phyloP scores from a whole-genome alignment of 2,329 filamentous ascomycete genomes.

The Pyrenophora teres region DNA sequence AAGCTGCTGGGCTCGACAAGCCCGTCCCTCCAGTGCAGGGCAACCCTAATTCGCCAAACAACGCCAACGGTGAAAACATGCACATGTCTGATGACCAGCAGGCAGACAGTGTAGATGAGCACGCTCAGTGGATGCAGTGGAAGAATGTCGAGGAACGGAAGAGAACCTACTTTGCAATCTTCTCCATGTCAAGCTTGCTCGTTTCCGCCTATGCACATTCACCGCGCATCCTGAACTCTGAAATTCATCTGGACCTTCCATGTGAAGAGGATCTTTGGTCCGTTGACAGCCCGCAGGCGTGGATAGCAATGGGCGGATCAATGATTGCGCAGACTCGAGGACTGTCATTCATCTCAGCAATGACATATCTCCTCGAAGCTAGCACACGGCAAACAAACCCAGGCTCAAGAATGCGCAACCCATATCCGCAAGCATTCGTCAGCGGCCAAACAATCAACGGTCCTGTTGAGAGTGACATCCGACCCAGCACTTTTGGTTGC shows the following conservation, averaged over 20 bases:
- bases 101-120: constrained; percentile 58
- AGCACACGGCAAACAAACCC: constrained; percentile 64
- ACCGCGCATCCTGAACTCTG: constrained; percentile 89
- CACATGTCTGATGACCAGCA: constrained; percentile 60
- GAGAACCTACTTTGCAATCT: constrained; percentile 88
- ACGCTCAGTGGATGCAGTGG: constrained; percentile 86
- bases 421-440: constrained; percentile 55
- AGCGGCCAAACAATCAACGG: constrained; percentile 55
- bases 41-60: constrained; percentile 27
- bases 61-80: constrained; percentile 58
- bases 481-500: constrained; percentile 89
- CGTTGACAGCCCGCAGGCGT: constrained; percentile 80
- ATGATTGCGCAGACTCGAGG: constrained; percentile 70
- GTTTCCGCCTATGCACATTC: constrained; percentile 93
- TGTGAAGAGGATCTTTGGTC: constrained; percentile 92
- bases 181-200: constrained; percentile 86
- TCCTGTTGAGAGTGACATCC: constrained; percentile 65
- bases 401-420: constrained; percentile 44
- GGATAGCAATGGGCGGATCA: constrained; percentile 76
- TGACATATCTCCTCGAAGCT: constrained; percentile 79
- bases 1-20: constrained; percentile 77
- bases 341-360: constrained; percentile 78
- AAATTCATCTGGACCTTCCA: constrained; percentile 85
- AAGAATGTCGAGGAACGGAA: constrained; percentile 88
- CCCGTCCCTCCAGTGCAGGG: constrained; percentile 42